Conservation (phyloP, 352 stramenopile genomes). For the Phytophthora hybrid region DNA sequence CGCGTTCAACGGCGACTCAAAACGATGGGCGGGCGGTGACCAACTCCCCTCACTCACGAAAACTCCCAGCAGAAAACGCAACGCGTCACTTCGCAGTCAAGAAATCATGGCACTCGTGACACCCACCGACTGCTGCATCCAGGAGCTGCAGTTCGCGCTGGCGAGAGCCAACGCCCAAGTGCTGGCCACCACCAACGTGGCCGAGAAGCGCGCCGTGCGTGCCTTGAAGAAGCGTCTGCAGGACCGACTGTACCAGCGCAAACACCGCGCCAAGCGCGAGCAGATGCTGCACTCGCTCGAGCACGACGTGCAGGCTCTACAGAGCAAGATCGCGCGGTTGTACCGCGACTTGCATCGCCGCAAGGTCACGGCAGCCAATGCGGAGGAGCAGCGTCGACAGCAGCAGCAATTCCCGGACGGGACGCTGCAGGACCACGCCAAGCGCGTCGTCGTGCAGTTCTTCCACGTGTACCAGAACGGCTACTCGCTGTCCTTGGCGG, state of each 20-base stretch:
- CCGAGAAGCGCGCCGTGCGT: constrained; percentile 25
- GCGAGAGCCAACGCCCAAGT: constrained; percentile 21
- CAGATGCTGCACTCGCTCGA: constrained; percentile 31
- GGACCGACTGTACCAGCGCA: constrained; percentile 50
- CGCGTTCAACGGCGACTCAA: neutral
- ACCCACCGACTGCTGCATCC: constrained; percentile 15
- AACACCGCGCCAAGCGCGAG: constrained; percentile 49
- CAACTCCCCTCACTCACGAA: constrained; percentile 17
- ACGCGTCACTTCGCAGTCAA: constrained; percentile 1
- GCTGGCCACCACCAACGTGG: constrained; percentile 17
- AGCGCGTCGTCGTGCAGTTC: constrained; percentile 37
- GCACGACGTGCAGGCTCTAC: constrained; percentile 28
- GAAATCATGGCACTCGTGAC: constrained; percentile 18
- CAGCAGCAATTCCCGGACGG: constrained; percentile 11
- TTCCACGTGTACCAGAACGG: constrained; percentile 43
- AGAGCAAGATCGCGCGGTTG: constrained; percentile 40
- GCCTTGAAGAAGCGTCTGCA: constrained; percentile 40
- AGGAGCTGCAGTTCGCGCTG: constrained; percentile 26
- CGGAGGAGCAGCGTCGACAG: constrained; percentile 19
- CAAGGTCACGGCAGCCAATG: constrained; percentile 17
- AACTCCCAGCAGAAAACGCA: neutral
- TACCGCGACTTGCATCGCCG: constrained; percentile 27
- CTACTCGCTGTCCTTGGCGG: constrained; percentile 28
- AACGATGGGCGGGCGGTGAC: neutral
- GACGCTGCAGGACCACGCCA: constrained; percentile 30